These are phyloP conservation scores for Bisporella sp. DNA, from an alignment of 2,329 filamentous ascomycete genomes.

Conservation along the genomic window DNA sequence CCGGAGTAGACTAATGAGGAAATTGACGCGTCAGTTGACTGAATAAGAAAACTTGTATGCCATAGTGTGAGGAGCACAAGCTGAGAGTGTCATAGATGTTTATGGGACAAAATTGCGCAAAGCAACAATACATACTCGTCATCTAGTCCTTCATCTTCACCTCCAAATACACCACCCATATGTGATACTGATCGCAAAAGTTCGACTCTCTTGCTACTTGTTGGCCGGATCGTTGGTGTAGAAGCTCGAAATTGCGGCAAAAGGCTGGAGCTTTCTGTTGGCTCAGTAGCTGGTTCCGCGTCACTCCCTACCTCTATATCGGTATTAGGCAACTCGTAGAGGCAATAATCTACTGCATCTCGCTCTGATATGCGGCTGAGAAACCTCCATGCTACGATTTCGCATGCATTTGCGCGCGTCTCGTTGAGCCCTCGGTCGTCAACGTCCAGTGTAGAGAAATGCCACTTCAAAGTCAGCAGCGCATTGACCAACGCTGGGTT, in stretches of 20 bases:
- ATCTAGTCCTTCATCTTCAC: slow-evolving; percentile 35
- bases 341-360: slow-evolving; percentile 67
- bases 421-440: slow-evolving; percentile 59
- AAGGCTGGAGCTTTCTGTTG: slow-evolving; percentile 19
- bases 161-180: slow-evolving; percentile 32
- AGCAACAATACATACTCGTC: slow-evolving; percentile 28
- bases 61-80: too few relatives aligned
- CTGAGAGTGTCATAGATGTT: too few relatives aligned
- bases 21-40: not conserved
- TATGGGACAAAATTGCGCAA: too few relatives aligned
- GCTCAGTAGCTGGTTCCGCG: slow-evolving; percentile 5
- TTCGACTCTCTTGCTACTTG: slow-evolving; percentile 17
- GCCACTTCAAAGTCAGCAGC: slow-evolving; percentile 68
- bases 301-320: slow-evolving; percentile 1
- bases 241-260: slow-evolving; percentile 22
- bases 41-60: too few relatives aligned
- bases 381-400: slow-evolving; percentile 77
- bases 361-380: slow-evolving; percentile 63
- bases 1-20: not conserved
- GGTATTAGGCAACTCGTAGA: slow-evolving; percentile 58
- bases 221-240: slow-evolving; percentile 10
- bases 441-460: slow-evolving; percentile 56
- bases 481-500: slow-evolving; percentile 68
- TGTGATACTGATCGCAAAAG: slow-evolving; percentile 45
- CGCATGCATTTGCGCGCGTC: slow-evolving; percentile 65